These are phyloP conservation scores for Solanum lycopersicoides DNA, from an alignment of 257 asterid species.

Conservation along the genomic window DNA sequence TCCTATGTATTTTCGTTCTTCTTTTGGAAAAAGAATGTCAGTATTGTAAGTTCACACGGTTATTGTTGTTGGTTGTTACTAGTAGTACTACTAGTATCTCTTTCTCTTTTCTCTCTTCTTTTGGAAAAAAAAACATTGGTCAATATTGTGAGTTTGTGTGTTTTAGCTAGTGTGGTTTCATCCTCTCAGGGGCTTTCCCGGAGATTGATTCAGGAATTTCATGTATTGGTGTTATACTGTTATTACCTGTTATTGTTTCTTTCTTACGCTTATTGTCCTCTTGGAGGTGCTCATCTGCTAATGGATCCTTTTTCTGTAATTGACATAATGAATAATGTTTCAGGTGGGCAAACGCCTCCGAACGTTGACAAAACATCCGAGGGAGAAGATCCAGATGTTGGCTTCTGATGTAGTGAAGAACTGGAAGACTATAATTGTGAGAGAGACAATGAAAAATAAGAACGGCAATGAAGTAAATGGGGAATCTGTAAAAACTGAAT, in stretches of 20 bases:
- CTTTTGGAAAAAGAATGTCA: neutral
- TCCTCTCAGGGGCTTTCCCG: neutral
- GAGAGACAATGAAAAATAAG: slow-evolving; percentile 58
- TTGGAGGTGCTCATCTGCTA: neutral
- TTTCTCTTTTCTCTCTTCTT: neutral
- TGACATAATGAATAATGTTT: neutral
- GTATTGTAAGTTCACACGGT: neutral
- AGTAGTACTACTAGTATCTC: neutral
- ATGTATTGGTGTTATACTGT: neutral
- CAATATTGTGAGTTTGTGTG: neutral
- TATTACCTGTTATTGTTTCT: neutral
- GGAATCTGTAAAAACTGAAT: slow-evolving; percentile 20
- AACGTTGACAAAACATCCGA: slow-evolving; percentile 78
- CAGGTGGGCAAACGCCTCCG: slow-evolving; percentile 92
- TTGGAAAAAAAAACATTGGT: neutral
- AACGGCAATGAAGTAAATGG: slow-evolving; percentile 26
- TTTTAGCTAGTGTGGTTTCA: neutral
- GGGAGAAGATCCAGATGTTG: slow-evolving; percentile 56
- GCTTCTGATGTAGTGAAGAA: slow-evolving; percentile 76
- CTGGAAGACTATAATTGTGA: slow-evolving; percentile 69
- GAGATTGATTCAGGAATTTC: neutral
- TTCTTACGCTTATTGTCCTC: neutral
- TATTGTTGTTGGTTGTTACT: neutral
- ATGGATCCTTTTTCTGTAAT: neutral
- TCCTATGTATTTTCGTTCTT: neutral